These are phyloP conservation scores for Pseudoturritis turrita DNA, from an alignment of 345 rosid genomes.

Conservation along the genomic window DNA sequence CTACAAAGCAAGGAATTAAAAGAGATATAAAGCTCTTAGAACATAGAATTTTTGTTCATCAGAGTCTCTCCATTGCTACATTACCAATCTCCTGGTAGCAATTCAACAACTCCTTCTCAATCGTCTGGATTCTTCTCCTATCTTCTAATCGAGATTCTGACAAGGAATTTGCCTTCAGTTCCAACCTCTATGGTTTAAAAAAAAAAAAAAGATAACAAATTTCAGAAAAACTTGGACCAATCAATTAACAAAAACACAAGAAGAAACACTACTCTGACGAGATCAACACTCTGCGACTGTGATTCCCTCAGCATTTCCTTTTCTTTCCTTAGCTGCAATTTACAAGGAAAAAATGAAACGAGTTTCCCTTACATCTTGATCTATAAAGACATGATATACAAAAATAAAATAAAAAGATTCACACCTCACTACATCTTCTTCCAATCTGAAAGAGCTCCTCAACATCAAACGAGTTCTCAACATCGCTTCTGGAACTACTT, in stretches of 20 bases:
- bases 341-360: neutral
- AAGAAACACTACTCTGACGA: conserved; percentile 46
- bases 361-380: too few relatives aligned
- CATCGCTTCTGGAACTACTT: conserved; percentile 32
- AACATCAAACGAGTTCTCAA: conserved; percentile 27
- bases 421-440: conserved; percentile 60
- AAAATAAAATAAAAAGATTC: neutral
- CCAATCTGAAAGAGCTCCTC: conserved; percentile 49
- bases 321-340: conserved; percentile 55
- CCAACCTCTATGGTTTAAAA: conserved; percentile 55
- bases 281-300: conserved; percentile 50
- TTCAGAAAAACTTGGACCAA: neutral
- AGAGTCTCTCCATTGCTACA: conserved; percentile 16
- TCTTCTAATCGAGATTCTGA: conserved; percentile 54
- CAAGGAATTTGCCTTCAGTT: conserved; percentile 44
- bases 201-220: neutral
- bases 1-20: conserved; percentile 26
- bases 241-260: neutral
- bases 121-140: conserved; percentile 38
- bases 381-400: neutral
- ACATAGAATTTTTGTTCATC: neutral
- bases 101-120: conserved; percentile 63
- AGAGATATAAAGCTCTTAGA: neutral
- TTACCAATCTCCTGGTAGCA: conserved; percentile 74
- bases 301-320: conserved; percentile 64